Evolutionary conservation across 2,329 filamentous ascomycete genomes (phyloP), one percentile per base, ranked within the genome.

Genomic region (Curvularia sp.): DNA sequence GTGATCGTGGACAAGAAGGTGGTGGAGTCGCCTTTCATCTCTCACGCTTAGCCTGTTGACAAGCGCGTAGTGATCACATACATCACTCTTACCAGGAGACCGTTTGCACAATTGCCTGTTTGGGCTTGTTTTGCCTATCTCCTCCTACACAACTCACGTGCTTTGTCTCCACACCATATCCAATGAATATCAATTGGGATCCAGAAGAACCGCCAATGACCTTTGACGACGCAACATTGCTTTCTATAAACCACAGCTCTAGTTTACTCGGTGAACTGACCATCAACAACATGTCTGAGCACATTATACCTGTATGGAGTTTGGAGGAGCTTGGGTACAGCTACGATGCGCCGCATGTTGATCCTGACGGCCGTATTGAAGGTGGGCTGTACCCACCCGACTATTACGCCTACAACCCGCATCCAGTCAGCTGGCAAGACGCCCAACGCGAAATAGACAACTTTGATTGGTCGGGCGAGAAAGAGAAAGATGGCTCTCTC

Each of bases 391-490:
- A 58, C n/a, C 21, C 51, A 12, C 62, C 59, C 2, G 46, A 60
- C 9, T 56, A 59, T 46, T 56, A 67, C 57, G 39, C 55, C 5
- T 59, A 65, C 36, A 36, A 42, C 12, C 10, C 38, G 15, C 21
- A 39, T 51, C 3, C 21, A 6, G 19, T 50, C n/a, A 60, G 49
- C 7, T 72, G 69, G 70, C 45, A 64, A 21, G 69, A 72, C 1
- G 66, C 65, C 3, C 36, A 64, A 7, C 48, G 62, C 19, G 57
- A 53, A 4, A 74, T 74, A 47, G 69, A 70, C 2, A 57, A 61
- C 1, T 72, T 69, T 19, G 67, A 73, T 36, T 73, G 72, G 71
- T 25, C 19, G 5, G 30, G 8, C 19, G 19, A 27, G 15, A 32
- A 47, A 47, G 36, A n/a, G n/a, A n/a, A 48, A 6, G 18, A 30